Base-by-base conservation (phyloP, 108 stramenopile species). In the Stephanodiscus triporus region DNA sequence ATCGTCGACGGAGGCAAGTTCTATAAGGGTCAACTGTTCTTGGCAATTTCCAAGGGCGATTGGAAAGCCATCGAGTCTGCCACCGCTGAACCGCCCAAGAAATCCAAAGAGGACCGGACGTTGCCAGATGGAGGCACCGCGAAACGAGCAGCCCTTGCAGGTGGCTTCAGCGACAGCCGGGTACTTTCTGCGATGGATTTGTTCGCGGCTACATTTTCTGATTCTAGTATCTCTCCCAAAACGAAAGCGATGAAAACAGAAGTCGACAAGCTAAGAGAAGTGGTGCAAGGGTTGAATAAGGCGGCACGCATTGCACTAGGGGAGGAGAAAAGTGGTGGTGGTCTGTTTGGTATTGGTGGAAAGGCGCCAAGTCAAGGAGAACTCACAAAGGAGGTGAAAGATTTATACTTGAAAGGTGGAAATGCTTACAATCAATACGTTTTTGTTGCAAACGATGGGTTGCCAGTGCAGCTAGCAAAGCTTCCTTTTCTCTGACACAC, bases 191-290 rank as follows among this genome's bases (percentile, higher is more conserved):
- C 93, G 34, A 75, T 80, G 78, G 74, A 76, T 49, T 73, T 94
- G 53, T 89, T 84, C 55, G 93, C 93, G n/a, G 76, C 82, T 10
- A 78, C 87, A 22, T 94, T 94, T 73, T 94, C 93, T 4, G 90
- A 91, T 47, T 88, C 84, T 32, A 78, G 81, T 54, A 89, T 89
- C 38, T 80, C 73, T 68, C 63, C 82, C 27, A 94, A 94, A 68
- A 94, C 93, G 0, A 94, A 87, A 67, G 73, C 75, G 19, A 94
- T 94, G 93, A 79, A 91, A 62, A 76, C 64, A 2, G 76, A 89
- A 49, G 87, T 89, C 16, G 86, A 71, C 6, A 80, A 69, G 34
- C 63, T 93, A 30, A 66, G 87, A 45, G 51, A 78, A 17, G 78
- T 86, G 60, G 81, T 92, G 0, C 54, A 58, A 11, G 84, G 81